A percentile compares a stretch with the other conserved stretches of the same genome.
Evolutionary conservation across 805 yeast genomes (phyloP).

Genomic region (Debaryomyces maramus): DNA sequence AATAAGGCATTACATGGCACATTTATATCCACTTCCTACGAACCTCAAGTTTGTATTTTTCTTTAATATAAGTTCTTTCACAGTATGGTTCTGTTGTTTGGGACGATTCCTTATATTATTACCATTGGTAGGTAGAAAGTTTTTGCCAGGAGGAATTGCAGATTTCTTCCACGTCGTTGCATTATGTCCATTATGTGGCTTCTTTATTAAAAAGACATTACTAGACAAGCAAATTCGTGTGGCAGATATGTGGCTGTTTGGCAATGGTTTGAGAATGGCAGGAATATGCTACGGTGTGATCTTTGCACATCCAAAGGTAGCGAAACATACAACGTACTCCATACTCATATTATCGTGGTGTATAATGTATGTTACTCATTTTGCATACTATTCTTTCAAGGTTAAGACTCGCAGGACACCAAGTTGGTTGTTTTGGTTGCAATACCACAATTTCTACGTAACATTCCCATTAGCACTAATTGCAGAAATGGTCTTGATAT

Average conservation of each 20-base stretch:
- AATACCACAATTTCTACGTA: constrained; percentile 33
- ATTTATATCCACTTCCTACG: constrained; percentile 37
- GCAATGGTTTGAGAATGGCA: constrained; percentile 31
- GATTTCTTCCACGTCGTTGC: constrained; percentile 54
- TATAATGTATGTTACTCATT: constrained; percentile 31
- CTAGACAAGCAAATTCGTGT: constrained; percentile 11
- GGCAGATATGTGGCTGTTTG: constrained; percentile 27
- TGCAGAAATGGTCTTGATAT: constrained; percentile 36
- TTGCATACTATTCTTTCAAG: constrained; percentile 34
- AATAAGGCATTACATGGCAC: constrained; percentile 22
- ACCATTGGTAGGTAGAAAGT: constrained; percentile 64
- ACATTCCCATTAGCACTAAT: constrained; percentile 33
- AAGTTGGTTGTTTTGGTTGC: constrained; percentile 33
- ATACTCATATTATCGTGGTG: constrained; percentile 39
- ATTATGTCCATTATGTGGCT: constrained; percentile 30
- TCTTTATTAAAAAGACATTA: constrained; percentile 16
- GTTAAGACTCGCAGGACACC: constrained; percentile 39
- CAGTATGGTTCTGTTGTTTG: constrained; percentile 51
- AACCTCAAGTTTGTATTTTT: constrained; percentile 32
- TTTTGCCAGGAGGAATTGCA: constrained; percentile 71
- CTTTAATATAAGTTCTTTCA: constrained; percentile 33
- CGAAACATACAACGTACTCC: constrained; percentile 43
- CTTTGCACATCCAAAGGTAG: constrained; percentile 41
- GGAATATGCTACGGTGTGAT: constrained; percentile 44
- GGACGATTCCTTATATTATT: constrained; percentile 51